Conservation (phyloP, 1,284 basidiomycete species). For the Rhodotorula sp. region DNA sequence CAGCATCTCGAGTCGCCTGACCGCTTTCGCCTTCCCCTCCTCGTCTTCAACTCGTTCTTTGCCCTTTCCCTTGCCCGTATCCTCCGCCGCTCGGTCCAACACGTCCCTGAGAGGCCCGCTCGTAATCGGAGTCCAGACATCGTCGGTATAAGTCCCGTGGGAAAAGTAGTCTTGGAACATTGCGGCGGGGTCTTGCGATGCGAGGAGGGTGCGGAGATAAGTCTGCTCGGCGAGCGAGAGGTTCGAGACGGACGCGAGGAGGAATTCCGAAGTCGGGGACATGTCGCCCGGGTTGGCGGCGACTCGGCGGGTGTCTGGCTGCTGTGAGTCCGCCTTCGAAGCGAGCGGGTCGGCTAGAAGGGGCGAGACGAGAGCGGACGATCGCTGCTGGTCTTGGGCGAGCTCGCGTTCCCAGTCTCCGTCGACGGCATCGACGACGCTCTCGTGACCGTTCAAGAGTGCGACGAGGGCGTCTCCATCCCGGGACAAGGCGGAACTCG, state of each 20-base stretch:
- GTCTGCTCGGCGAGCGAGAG: conserved; percentile 28
- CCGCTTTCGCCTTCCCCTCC: conserved; percentile 24
- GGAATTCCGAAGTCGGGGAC: conserved; percentile 13
- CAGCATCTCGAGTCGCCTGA: conserved; percentile 32
- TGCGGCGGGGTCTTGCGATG: conserved; percentile 19
- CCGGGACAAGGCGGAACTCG: not conserved
- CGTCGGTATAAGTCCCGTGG: conserved; percentile 24
- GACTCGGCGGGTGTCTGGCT: not conserved
- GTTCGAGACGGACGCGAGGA: conserved; percentile 27
- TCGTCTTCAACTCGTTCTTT: not conserved
- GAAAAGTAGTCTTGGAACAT: conserved; percentile 27
- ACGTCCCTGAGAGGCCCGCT: conserved; percentile 8
- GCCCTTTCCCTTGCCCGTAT: not conserved
- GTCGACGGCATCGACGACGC: conserved; percentile 9
- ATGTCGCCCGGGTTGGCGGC: conserved; percentile 15
- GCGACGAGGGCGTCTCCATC: conserved; percentile 24
- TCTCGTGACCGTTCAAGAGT: not conserved
- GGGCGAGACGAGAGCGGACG: not conserved
- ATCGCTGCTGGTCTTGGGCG: conserved; percentile 4
- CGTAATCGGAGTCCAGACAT: conserved; percentile 18
- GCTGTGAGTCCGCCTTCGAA: not conserved
- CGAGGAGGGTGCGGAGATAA: conserved; percentile 31
- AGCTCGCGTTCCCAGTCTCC: conserved; percentile 35
- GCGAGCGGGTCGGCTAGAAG: conserved; percentile 27
- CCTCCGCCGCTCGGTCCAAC: conserved; percentile 17